Evolutionary conservation across 257 asterid species (phyloP), one percentile per base, ranked within the genome.

Genomic region (Echium plantagineum): DNA sequence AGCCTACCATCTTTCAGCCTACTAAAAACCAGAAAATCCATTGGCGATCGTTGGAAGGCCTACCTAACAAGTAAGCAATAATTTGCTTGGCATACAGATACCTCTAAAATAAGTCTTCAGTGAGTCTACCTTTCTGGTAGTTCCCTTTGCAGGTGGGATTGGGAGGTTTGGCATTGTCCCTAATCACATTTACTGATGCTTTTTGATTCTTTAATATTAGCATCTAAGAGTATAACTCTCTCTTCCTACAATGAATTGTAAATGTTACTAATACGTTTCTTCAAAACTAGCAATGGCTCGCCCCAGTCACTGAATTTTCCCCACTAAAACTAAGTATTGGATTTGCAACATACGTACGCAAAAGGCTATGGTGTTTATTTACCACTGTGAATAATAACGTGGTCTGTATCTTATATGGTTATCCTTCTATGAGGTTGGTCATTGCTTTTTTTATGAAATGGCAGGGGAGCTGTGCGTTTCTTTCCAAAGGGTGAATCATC

Each of bases 391-490:
- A 24, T 24, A 24, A n/a, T n/a, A n/a, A n/a, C n/a, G n/a, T n/a
- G n/a, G n/a, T n/a, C n/a, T 24, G 48, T 7, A 38, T 38, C 48
- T 38, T 10, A 38, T 10, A 38, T 10, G 48, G 48, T 38, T 38
- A 38, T 7, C 48, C 1, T 38, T 38, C 8, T 9, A 38, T 38
- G 8, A 38, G 15, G 48, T 53, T 70, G 31, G 31, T 48, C 58
- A 19, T 66, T 10, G 26, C 48, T 31, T 6, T 38, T 55, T 31
- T 47, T 64, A 31, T 61, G 17, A 48, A 63, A 60, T 76, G 69
- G 81, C 90, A 91, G 96, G 91, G 98, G 98, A 60, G 94, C 93
- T 53, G 95, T 88, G 55, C 82, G 96, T 58, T 91, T 91, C 81
- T 91, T 71, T 69, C 96, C 96, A 20, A 83, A 79, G 72, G 96